Evolutionary conservation across 2,329 filamentous ascomycete species (phyloP).

Genomic region (Endothia cerciana): DNA sequence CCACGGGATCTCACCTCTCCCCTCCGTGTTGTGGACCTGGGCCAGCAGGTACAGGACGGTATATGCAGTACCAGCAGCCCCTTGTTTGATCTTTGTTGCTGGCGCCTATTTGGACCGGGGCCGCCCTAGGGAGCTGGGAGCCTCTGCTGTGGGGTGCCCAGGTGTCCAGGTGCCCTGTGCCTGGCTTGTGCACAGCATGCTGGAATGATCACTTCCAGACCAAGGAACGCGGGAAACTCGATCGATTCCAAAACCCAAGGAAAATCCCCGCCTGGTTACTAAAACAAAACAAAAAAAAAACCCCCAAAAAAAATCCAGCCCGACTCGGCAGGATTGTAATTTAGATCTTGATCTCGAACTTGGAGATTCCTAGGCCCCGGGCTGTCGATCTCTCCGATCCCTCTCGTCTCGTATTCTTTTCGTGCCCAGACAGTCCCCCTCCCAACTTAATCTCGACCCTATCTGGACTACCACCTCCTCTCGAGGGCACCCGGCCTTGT

Average conservation of each 20-base stretch:
- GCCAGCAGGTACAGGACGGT: not conserved
- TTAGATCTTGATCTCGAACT: not conserved
- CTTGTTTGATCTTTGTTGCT: constrained; percentile 8
- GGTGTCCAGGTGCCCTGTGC: constrained; percentile 8
- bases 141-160: no score
- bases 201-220: constrained; percentile 9
- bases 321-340: constrained; percentile 9
- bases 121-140: not conserved
- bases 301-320: not conserved
- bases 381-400: constrained; percentile 4
- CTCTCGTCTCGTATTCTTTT: not conserved
- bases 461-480: not conserved
- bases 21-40: not conserved
- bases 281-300: not conserved
- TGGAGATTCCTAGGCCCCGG: not conserved
- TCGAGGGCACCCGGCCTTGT: not conserved
- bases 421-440: not conserved
- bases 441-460: constrained; percentile 3
- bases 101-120: constrained; percentile 11
- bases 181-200: constrained; percentile 8
- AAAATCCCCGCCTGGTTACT: constrained; percentile 2
- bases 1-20: not conserved
- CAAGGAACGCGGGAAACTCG: constrained; percentile 30
- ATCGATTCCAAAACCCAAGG: constrained; percentile 28
- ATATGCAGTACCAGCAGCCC: constrained; percentile 14